These are phyloP conservation scores for Chytriomyces sp. DNA, from an alignment of 192 early-diverging fungal genomes.

Conservation along the genomic window DNA sequence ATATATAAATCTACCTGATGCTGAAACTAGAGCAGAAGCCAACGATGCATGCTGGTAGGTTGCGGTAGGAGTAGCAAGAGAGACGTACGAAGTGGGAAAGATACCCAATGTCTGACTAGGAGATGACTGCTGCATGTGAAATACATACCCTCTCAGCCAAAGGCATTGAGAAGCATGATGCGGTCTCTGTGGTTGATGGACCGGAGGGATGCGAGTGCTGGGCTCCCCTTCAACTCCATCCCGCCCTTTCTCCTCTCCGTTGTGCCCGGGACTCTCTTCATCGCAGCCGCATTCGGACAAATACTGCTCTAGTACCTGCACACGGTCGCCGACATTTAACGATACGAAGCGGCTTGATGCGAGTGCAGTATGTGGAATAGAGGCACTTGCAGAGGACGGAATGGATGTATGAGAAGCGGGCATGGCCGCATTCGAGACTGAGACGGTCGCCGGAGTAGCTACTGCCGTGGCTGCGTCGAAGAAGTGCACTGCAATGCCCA, in stretches of 20 bases:
- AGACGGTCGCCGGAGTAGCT: background rate
- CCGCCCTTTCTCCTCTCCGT: background rate
- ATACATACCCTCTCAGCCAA: too few species aligned
- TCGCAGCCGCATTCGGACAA: background rate
- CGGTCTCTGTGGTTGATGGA: too few species aligned
- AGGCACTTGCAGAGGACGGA: background rate
- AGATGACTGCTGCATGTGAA: too few species aligned
- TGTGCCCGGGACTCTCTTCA: background rate
- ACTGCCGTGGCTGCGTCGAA: background rate
- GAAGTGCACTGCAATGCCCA: background rate
- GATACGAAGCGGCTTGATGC: background rate
- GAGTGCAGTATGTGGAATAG: background rate
- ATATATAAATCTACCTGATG: too few species aligned
- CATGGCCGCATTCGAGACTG: too few species aligned
- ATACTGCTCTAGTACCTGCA: background rate
- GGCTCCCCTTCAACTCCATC: constrained; percentile 18
- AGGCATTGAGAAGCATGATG: too few species aligned
- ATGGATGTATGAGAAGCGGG: too few species aligned
- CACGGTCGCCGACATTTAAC: background rate
- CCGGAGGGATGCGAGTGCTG: constrained; percentile 3
- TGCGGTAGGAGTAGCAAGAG: too few species aligned
- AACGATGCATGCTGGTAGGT: too few species aligned
- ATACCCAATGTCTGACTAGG: too few species aligned
- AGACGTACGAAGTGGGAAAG: too few species aligned
- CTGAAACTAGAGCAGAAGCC: too few species aligned